These are phyloP conservation scores for Brettanomyces custersianus DNA, from an alignment of 805 yeast genomes.

Conservation along the genomic window DNA sequence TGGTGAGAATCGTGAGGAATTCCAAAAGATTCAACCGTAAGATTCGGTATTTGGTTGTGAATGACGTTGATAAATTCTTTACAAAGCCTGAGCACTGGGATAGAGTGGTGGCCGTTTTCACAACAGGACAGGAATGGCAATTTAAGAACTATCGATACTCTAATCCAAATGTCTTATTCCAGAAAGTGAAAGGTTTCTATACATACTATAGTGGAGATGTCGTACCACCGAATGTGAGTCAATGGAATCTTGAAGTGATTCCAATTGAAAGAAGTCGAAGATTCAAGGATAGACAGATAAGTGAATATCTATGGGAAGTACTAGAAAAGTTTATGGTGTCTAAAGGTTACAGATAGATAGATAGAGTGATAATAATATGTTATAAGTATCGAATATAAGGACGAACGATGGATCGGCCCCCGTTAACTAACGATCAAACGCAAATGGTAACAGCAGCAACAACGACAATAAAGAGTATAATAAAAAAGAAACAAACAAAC, in stretches of 20 bases:
- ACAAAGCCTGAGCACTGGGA: slow-evolving; percentile 97
- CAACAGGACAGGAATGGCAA: slow-evolving; percentile 98
- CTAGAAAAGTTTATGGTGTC: slow-evolving; percentile 65
- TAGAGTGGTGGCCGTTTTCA: slow-evolving; percentile 88
- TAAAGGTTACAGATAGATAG: slow-evolving; percentile 44
- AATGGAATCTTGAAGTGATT: slow-evolving; percentile 84
- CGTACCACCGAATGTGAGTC: slow-evolving; percentile 62
- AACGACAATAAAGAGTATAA: no score
- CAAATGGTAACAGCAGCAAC: background rate
- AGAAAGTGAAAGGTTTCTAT: slow-evolving; percentile 74
- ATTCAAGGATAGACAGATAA: slow-evolving; percentile 82
- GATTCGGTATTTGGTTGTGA: slow-evolving; percentile 70
- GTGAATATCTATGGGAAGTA: slow-evolving; percentile 76
- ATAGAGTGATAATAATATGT: no score
- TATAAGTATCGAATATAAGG: no score
- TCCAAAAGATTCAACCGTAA: slow-evolving; percentile 47
- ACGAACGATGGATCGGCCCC: no score
- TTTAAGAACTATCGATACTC: slow-evolving; percentile 79
- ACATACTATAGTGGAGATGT: slow-evolving; percentile 71
- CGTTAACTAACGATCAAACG: no score
- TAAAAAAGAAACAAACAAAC: no score
- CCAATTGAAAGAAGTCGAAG: slow-evolving; percentile 73
- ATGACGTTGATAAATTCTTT: slow-evolving; percentile 77
- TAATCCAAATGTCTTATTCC: slow-evolving; percentile 73
- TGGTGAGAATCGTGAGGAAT: slow-evolving; percentile 45